Conservation (phyloP, 768 basidiomycete genomes). For the Calvatia gigantea region DNA sequence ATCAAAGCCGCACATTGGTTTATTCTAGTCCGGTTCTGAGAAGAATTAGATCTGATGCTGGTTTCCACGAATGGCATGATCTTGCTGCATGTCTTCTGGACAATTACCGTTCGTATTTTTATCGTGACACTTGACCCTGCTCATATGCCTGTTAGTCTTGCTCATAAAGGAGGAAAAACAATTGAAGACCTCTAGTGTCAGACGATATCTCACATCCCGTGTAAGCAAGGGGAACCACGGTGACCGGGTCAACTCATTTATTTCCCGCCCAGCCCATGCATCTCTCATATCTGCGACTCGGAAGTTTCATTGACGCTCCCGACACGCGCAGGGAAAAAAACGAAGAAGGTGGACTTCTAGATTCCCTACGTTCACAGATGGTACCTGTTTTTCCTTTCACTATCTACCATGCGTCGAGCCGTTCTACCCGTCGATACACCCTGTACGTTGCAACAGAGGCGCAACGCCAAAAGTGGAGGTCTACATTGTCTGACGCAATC, state of each 20-base stretch:
- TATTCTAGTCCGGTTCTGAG: constrained; percentile 64
- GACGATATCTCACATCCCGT: constrained; percentile 58
- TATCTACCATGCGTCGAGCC: constrained; percentile 64
- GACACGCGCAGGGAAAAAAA: constrained; percentile 63
- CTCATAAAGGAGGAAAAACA: constrained; percentile 60
- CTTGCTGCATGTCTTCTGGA: constrained; percentile 67
- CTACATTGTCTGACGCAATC: constrained; percentile 56
- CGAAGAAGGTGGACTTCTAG: constrained; percentile 62
- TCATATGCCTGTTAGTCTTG: constrained; percentile 42
- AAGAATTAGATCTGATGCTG: constrained; percentile 57
- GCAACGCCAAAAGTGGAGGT: constrained; percentile 60
- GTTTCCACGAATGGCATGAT: constrained; percentile 66
- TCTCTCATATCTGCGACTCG: constrained; percentile 73
- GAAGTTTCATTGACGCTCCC: constrained; percentile 52
- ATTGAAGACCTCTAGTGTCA: constrained; percentile 37
- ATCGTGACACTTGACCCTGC: neutral
- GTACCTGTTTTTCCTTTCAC: constrained; percentile 72
- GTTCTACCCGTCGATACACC: constrained; percentile 61
- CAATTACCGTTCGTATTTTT: constrained; percentile 59
- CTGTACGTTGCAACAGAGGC: constrained; percentile 61
- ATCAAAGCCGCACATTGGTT: constrained; percentile 70
- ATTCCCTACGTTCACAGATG: constrained; percentile 48
- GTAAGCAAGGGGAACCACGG: constrained; percentile 42
- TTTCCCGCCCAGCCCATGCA: constrained; percentile 63
- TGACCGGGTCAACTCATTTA: neutral